Percentiles rank a stretch among this genome's conserved stretches.
phyloP scores from a whole-genome alignment of 2,329 filamentous ascomycete genomes.

The Sporothrix protearum region DNA sequence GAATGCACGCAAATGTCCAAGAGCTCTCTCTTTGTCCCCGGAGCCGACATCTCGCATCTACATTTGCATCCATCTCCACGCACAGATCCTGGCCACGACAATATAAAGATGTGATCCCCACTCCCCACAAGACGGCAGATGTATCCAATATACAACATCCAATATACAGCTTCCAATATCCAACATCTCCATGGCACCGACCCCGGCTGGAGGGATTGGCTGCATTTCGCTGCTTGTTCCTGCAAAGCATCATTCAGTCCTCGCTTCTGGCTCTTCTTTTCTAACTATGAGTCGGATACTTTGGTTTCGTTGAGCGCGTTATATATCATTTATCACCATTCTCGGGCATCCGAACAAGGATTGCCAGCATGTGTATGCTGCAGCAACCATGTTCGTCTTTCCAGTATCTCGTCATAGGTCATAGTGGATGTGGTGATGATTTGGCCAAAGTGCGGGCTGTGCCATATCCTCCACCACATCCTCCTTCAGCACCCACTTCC shows the following conservation, averaged over 20 bases:
- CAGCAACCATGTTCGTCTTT: not conserved
- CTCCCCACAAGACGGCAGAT: conserved; percentile 2
- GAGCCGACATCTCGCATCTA: not conserved
- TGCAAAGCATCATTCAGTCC: no score
- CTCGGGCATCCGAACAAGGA: not conserved
- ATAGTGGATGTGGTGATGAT: no score
- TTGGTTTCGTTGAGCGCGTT: not conserved
- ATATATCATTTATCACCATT: no score
- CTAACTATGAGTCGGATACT: no score
- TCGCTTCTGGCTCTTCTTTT: no score
- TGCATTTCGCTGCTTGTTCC: not conserved
- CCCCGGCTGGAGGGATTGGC: not conserved
- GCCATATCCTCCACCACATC: not conserved
- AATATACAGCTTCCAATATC: no score
- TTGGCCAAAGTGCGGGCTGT: not conserved
- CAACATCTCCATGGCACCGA: not conserved
- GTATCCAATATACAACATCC: no score
- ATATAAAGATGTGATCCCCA: not conserved
- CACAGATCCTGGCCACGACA: not conserved
- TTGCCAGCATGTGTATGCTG: not conserved
- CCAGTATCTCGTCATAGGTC: not conserved
- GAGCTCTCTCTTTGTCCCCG: not conserved
- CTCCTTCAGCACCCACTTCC: no score
- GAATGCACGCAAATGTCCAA: not conserved
- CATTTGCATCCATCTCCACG: not conserved